Conservation (phyloP, 2,329 filamentous ascomycete species). For the Sporothrix brasiliensis region DNA sequence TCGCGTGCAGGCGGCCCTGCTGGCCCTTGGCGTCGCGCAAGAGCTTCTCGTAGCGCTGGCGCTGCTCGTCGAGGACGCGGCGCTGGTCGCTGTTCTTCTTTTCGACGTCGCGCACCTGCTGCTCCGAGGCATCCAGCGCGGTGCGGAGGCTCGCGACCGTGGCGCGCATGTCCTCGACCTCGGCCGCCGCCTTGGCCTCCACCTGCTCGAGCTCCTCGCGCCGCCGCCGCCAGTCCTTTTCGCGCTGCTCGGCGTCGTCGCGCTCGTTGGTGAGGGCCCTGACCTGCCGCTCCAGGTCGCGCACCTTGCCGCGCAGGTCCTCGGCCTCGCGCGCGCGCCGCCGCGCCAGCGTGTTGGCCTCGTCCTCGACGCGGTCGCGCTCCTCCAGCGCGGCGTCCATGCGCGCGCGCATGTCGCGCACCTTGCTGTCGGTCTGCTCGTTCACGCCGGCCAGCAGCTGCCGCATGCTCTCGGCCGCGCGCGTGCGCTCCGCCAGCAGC, state of each 20-base stretch:
- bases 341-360: conserved; percentile 76
- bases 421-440: conserved; percentile 74
- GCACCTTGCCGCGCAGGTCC: conserved; percentile 75
- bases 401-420: conserved; percentile 84
- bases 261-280: conserved; percentile 72
- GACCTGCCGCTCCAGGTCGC: conserved; percentile 78
- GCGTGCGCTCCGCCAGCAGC: conserved; percentile 80
- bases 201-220: conserved; percentile 75
- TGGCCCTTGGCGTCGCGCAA: conserved; percentile 66
- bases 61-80: conserved; percentile 75
- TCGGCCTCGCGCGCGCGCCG: conserved; percentile 81
- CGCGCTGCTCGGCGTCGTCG: conserved; percentile 73
- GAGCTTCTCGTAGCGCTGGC: conserved; percentile 75
- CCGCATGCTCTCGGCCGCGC: conserved; percentile 94
- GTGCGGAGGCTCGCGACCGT: conserved; percentile 78
- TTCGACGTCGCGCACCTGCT: conserved; percentile 77
- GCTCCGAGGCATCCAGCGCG: conserved; percentile 84
- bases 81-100: conserved; percentile 77
- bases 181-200: conserved; percentile 68
- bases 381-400: conserved; percentile 94
- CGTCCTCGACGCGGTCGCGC: conserved; percentile 88
- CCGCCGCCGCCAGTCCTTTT: conserved; percentile 73
- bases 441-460: conserved; percentile 85
- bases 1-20: conserved; percentile 43
- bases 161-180: conserved; percentile 72